A percentile compares a stretch with the other conserved stretches of the same genome.
Conservation (phyloP, 2,329 filamentous ascomycete species). For the Aspergillus sp. region DNA sequence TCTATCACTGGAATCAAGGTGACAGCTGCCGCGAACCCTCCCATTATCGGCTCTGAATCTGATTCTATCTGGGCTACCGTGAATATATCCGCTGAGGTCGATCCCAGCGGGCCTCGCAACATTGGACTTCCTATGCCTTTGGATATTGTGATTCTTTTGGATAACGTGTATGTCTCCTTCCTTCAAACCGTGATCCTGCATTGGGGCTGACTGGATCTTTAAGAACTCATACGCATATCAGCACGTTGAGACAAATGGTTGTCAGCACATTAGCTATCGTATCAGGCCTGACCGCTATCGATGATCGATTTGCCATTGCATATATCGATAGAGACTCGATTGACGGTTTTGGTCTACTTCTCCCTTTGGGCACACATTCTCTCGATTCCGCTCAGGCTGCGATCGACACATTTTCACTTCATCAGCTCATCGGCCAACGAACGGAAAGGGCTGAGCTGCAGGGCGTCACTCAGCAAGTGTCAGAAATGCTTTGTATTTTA, state of each 20-base stretch:
- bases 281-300: slow-evolving; percentile 13
- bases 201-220: background rate
- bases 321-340: slow-evolving; percentile 14
- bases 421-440: slow-evolving; percentile 7
- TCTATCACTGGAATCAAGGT: slow-evolving; percentile 17
- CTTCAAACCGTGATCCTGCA: background rate
- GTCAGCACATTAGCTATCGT: slow-evolving; percentile 16
- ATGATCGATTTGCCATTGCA: slow-evolving; percentile 20
- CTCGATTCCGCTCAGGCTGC: slow-evolving; percentile 11
- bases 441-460: slow-evolving; percentile 6
- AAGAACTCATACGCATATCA: slow-evolving; percentile 10
- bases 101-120: slow-evolving; percentile 11
- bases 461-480: slow-evolving; percentile 17
- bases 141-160: slow-evolving; percentile 29
- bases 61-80: slow-evolving; percentile 14
- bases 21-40: slow-evolving; percentile 5
- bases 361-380: slow-evolving; percentile 19
- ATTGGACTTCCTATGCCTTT: slow-evolving; percentile 18
- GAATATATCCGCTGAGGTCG: slow-evolving; percentile 19
- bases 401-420: slow-evolving; percentile 13
- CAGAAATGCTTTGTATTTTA: slow-evolving; percentile 15
- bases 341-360: slow-evolving; percentile 16
- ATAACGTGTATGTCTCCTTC: slow-evolving; percentile 23
- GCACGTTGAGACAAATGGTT: slow-evolving; percentile 14
- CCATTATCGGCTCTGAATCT: slow-evolving; percentile 8